Evolutionary conservation across 176 grass and related monocot species (phyloP), one percentile per base, ranked within the genome.

Genomic region (Musa troglodytarum): DNA sequence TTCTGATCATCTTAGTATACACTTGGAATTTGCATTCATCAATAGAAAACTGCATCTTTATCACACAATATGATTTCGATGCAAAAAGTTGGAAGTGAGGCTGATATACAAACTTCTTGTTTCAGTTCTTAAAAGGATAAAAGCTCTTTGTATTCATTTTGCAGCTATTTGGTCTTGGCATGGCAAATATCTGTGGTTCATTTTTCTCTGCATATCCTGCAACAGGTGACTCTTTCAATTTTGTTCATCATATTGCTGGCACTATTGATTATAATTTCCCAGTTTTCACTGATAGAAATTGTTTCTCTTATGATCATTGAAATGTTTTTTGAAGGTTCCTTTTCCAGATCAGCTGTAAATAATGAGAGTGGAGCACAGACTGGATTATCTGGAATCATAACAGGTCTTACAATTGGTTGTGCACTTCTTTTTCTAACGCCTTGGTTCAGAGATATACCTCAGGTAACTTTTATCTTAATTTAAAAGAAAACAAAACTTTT

Each of bases 281-380:
- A 0, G 34, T 43, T 43, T 43, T 43, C 34, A 43, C 34, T 43
- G 34, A 43, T 4, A 43, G 34, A 43, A 43, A 43, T 43, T 43
- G 34, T 43, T 43, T 43, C 34, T 43, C 34, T 43, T 43, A 43
- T 43, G 34, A 43, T 43, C 34, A 43, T 43, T 6, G 34, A 43
- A 43, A 43, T 43, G 34, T 43, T 92, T 71, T 43, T 43, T 86
- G 57, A 71, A 98, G 90, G 94, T 55, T 98, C 94, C 53, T 98
- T 98, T 98, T 98, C 90, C 59, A 93, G 94, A 72, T 93, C 94
- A 80, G 94, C 90, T 69, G 94, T 97, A 63, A 98, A 98, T 89
- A 86, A 98, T 83, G 94, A 98, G 83, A 93, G 90, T 58, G 90
- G 88, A 25, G 94, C 94, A 76, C 83, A 73, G 74, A 89, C 88